phyloP scores from a whole-genome alignment of 768 basidiomycete genomes.

The Podaxis sp. region DNA sequence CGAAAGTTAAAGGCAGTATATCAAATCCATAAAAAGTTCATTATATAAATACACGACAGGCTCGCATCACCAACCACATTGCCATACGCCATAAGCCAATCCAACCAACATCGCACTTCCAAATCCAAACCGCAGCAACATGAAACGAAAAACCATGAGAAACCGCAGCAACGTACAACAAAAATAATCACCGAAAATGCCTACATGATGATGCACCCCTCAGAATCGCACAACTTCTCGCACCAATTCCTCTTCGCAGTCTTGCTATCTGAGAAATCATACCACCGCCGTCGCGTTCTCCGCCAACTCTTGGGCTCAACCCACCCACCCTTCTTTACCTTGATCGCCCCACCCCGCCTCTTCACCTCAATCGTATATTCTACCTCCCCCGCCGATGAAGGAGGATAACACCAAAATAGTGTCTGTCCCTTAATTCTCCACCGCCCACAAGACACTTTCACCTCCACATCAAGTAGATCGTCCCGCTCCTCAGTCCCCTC shows the following conservation, averaged over 20 bases:
- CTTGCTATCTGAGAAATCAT: background rate
- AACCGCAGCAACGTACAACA: background rate
- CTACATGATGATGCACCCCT: conserved; percentile 16
- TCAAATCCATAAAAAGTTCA: background rate
- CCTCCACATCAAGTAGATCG: conserved; percentile 41
- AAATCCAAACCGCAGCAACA: background rate
- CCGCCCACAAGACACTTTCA: conserved; percentile 41
- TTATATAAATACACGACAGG: background rate
- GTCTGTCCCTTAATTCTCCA: conserved; percentile 49
- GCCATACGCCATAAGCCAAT: background rate
- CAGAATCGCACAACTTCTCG: conserved; percentile 14
- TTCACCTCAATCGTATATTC: conserved; percentile 35
- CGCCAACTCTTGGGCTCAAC: conserved; percentile 7
- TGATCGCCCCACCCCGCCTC: conserved; percentile 30
- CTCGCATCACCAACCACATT: background rate
- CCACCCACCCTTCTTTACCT: conserved; percentile 20
- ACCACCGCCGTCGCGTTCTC: background rate
- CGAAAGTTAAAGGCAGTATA: background rate
- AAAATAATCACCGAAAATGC: background rate
- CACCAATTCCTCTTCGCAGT: conserved; percentile 12
- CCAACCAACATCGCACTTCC: background rate
- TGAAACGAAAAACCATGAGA: background rate
- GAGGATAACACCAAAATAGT: conserved; percentile 54
- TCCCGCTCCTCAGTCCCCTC: conserved; percentile 21
- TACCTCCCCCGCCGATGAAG: conserved; percentile 26